Evolutionary conservation across 495 filamentous ascomycete species (phyloP).

Genomic region (Bryoglossum gracile): DNA sequence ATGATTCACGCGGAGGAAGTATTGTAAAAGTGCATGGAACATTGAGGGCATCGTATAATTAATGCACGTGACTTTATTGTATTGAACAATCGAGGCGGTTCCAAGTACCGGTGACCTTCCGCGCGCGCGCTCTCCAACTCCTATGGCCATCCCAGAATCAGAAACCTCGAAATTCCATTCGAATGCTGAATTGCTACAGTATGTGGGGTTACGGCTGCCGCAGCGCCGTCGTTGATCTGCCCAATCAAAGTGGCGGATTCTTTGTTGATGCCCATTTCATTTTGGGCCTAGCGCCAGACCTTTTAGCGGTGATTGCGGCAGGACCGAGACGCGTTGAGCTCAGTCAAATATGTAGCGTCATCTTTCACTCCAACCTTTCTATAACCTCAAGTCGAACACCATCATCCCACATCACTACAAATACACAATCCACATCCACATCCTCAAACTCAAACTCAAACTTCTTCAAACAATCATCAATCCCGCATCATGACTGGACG

Average conservation of each 20-base stretch:
- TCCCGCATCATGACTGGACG: constrained; percentile 28
- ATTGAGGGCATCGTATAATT: too few species aligned
- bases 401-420: constrained; percentile 3
- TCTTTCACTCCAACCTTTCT: constrained; percentile 11
- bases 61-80: too few species aligned
- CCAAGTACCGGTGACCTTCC: too few species aligned
- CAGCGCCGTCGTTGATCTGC: background rate
- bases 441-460: too few species aligned
- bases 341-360: constrained; percentile 21
- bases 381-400: constrained; percentile 11
- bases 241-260: too few species aligned
- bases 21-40: too few species aligned
- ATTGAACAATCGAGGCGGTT: too few species aligned
- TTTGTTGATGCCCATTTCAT: constrained; percentile 11
- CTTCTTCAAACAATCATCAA: constrained; percentile 7
- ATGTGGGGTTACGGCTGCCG: background rate
- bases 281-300: constrained; percentile 13
- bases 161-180: too few species aligned
- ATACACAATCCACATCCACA: constrained; percentile 1
- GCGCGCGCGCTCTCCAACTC: too few species aligned
- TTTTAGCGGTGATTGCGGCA: constrained; percentile 16
- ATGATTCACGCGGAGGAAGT: too few species aligned
- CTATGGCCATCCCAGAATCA: too few species aligned
- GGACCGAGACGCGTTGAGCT: constrained; percentile 14
- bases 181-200: too few species aligned